Evolutionary conservation across 2,329 filamentous ascomycete species (phyloP).

Genomic region (Aureobasidium musti): DNA sequence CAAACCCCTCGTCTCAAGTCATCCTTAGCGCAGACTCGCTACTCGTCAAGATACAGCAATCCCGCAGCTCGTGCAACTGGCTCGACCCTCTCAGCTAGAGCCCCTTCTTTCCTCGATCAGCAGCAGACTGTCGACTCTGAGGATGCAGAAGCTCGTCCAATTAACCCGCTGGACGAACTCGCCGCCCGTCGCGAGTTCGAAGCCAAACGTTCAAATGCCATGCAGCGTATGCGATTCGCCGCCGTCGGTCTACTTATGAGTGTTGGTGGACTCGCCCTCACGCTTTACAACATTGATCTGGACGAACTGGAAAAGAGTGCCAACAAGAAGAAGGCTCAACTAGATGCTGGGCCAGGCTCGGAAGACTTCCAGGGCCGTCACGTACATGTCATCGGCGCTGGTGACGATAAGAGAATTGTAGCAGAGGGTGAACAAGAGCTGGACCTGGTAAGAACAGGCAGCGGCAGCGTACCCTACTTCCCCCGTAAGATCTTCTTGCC

Average conservation of each 20-base stretch:
- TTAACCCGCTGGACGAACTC: conserved; percentile 36
- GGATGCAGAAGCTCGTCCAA: not conserved
- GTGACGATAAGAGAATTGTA: conserved; percentile 55
- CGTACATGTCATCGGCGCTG: conserved; percentile 62
- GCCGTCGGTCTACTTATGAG: conserved; percentile 43
- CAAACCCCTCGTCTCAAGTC: conserved; percentile 14
- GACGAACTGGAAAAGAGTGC: conserved; percentile 39
- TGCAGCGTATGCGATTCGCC: conserved; percentile 42
- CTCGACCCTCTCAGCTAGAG: conserved; percentile 32
- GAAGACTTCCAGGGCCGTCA: conserved; percentile 56
- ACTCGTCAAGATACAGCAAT: conserved; percentile 42
- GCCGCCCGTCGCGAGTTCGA: conserved; percentile 36
- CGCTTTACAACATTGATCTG: conserved; percentile 41
- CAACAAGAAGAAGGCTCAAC: conserved; percentile 36
- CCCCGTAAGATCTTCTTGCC: conserved; percentile 70
- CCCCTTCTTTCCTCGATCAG: conserved; percentile 27
- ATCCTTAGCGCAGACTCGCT: conserved; percentile 25
- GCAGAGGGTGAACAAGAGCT: conserved; percentile 56
- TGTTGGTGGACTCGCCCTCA: conserved; percentile 37
- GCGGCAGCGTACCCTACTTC: conserved; percentile 75
- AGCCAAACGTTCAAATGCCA: conserved; percentile 38
- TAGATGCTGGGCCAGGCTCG: conserved; percentile 41
- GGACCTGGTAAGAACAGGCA: conserved; percentile 79
- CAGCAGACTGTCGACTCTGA: conserved; percentile 18
- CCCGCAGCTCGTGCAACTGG: conserved; percentile 37